Conservation (phyloP, 1,284 basidiomycete species). For the Exobasidium rhododendri region DNA sequence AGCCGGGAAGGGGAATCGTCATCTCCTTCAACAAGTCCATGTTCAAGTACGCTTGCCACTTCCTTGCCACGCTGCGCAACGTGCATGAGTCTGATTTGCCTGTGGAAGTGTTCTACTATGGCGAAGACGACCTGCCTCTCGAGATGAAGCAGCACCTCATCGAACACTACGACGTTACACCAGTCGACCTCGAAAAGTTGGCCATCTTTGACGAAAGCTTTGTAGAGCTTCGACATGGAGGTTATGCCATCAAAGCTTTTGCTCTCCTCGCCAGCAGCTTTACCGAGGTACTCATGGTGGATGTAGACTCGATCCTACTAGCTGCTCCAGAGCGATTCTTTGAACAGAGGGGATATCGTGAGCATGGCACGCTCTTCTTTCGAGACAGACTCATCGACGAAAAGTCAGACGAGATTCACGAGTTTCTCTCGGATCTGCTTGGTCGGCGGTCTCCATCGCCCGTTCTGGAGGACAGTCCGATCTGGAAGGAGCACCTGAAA, state of each 20-base stretch:
- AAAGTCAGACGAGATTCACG: slow-evolving; percentile 9
- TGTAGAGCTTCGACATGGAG: slow-evolving; percentile 19
- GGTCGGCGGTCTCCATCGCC: background rate
- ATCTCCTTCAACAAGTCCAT: background rate
- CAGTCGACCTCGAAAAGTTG: background rate
- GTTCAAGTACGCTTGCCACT: background rate
- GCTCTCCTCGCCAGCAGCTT: slow-evolving; percentile 32
- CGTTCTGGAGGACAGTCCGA: background rate
- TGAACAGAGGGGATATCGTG: slow-evolving; percentile 27
- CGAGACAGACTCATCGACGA: slow-evolving; percentile 31
- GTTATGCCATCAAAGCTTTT: slow-evolving; percentile 34
- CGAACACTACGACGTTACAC: background rate
- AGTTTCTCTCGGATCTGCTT: background rate
- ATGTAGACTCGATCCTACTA: slow-evolving; percentile 32
- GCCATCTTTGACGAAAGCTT: background rate
- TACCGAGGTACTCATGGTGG: slow-evolving; percentile 31
- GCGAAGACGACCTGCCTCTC: background rate
- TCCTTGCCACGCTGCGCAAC: background rate
- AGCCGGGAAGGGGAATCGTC: background rate
- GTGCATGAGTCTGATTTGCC: background rate
- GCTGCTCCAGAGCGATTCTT: slow-evolving; percentile 29
- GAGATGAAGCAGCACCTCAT: background rate
- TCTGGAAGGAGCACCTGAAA: background rate
- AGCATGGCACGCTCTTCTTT: slow-evolving; percentile 34
- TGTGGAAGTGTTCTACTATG: background rate